Evolutionary conservation across 2,329 filamentous ascomycete species (phyloP), one percentile per base, ranked within the genome.

Genomic region (Diaporthe ampelina): DNA sequence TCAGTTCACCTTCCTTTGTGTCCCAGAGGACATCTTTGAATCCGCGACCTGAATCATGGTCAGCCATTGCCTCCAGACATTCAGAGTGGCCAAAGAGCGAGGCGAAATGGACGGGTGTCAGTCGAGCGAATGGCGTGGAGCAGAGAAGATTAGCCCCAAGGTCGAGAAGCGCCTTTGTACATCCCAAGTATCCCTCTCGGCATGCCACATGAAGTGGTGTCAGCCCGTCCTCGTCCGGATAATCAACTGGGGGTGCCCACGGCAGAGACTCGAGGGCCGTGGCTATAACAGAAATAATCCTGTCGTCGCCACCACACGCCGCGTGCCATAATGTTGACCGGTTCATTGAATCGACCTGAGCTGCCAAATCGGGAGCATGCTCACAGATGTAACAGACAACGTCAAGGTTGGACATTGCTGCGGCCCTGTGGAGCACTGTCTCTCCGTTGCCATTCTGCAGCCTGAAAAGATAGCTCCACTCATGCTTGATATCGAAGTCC

Each of bases 221-320:
- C 7, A 63, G 24, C 24, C 61, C 61, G 1, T 50, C 50, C 2
- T 65, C 61, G 24, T 65, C 61, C 5, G 61, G 43, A 10, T 50
- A 65, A 24, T 65, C 61, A 50, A 50, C 26, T 0, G 26, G 9
- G 17, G 61, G 61, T 6, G 61, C 61, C 61, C 29, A 65, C 3
- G 10, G 1, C 24, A 50, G 24, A 5, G 11, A 50, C 19, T 32
- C 32, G 1, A 65, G 61, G 29, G 13, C 3, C 19, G 2, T 37
- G 6, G 13, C 24, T 50, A 65, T 19, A 4, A 35, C 7, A 8
- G 19, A n/a, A 3, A 50, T 35, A 21, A 48, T 50, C 6, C 43
- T 65, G 26, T 35, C 1, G 11, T 65, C 61, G 1, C 61, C 61
- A 17, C 61, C 61, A 29, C 61, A 65, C 24, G 61, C 61, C 26